Evolutionary conservation across 495 filamentous ascomycete species (phyloP).

Genomic region (Aspergillus hancockii): DNA sequence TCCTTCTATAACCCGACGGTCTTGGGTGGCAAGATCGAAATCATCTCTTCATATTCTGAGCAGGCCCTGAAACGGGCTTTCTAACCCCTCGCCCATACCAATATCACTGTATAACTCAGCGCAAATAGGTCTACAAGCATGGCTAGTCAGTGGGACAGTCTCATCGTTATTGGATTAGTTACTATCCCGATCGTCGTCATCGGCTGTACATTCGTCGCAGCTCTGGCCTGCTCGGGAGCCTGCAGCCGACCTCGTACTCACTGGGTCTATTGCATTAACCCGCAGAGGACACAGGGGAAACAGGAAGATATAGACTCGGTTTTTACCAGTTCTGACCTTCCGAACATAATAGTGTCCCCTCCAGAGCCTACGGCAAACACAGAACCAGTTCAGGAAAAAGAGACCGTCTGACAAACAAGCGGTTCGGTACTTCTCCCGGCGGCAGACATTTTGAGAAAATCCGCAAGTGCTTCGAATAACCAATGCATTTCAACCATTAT

Average conservation of each 20-base stretch:
- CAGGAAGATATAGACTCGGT: neutral
- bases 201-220: constrained; percentile 43
- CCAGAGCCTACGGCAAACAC: neutral
- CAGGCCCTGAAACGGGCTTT: neutral
- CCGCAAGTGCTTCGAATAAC: neutral
- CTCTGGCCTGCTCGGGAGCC: constrained; percentile 45
- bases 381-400: neutral
- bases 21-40: neutral
- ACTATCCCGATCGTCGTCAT: constrained; percentile 57
- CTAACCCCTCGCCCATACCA: constrained; percentile 8
- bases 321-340: neutral
- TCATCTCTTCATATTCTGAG: neutral
- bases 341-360: neutral
- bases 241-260: constrained; percentile 27
- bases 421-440: neutral
- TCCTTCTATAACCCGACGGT: neutral
- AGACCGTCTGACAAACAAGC: neutral
- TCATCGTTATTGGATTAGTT: constrained; percentile 50
- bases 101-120: constrained; percentile 11
- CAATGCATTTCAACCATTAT: neutral
- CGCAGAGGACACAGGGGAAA: neutral
- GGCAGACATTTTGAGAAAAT: neutral
- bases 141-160: constrained; percentile 35
- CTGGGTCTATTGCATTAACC: constrained; percentile 13
- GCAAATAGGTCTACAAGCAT: constrained; percentile 34